A percentile compares a stretch with the other conserved stretches of the same genome.
Conservation (phyloP, 306 rosid species). For the Hippophae tibetana region DNA sequence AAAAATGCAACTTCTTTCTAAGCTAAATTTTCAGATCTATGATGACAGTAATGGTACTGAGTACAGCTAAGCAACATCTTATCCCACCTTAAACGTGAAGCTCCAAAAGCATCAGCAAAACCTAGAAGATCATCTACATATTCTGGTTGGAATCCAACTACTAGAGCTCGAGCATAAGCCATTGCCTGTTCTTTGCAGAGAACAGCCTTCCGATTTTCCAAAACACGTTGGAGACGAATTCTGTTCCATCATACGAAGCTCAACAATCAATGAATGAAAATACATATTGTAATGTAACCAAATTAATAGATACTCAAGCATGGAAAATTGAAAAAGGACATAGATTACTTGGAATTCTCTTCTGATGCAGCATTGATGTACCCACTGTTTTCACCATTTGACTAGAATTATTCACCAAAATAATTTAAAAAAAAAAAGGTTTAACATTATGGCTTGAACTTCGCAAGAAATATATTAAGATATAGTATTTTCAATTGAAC, state of each 20-base stretch:
- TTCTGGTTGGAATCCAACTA: constrained; percentile 51
- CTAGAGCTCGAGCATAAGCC: constrained; percentile 65
- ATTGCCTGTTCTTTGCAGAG: constrained; percentile 61
- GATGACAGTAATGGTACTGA: too few species aligned
- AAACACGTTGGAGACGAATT: constrained; percentile 42
- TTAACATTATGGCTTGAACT: not conserved
- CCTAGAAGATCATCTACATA: constrained; percentile 39
- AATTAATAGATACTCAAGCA: constrained; percentile 3
- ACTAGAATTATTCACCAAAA: constrained; percentile 25
- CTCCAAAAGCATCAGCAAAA: constrained; percentile 66
- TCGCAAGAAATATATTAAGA: too few species aligned
- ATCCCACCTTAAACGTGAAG: constrained; percentile 45
- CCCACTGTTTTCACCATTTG: constrained; percentile 28
- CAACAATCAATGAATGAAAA: constrained; percentile 17
- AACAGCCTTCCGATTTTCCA: constrained; percentile 40
- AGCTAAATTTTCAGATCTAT: too few species aligned
- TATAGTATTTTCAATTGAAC: too few species aligned
- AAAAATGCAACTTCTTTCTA: too few species aligned
- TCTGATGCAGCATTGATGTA: constrained; percentile 22
- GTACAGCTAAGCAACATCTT: too few species aligned
- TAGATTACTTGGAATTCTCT: constrained; percentile 52
- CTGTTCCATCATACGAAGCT: constrained; percentile 18
- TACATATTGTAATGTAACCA: not conserved
- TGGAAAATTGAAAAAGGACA: not conserved
- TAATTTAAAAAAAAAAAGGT: constrained; percentile 6